phyloP scores from a whole-genome alignment of 2,329 filamentous ascomycete genomes.

The Curvularia eragrostidis region DNA sequence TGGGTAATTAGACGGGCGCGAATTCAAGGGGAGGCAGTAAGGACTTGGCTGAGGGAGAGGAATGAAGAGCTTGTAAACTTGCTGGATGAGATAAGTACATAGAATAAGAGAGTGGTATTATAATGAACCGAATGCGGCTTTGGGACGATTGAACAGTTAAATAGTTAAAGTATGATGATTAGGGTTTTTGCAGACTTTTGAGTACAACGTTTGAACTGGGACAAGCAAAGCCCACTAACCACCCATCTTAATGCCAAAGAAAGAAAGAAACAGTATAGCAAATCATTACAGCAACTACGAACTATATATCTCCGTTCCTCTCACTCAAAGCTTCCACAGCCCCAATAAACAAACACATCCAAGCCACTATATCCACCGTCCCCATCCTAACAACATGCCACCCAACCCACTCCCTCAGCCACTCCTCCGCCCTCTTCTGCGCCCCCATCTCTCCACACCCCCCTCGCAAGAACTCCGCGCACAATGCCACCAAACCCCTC shows the following conservation, averaged over 20 bases:
- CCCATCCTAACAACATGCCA: conserved; percentile 29
- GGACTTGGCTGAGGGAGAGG: conserved; percentile 33
- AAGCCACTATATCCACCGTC: conserved; percentile 35
- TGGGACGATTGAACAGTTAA: neutral
- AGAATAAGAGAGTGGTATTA: neutral
- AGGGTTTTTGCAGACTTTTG: neutral
- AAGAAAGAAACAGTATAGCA: too few species aligned
- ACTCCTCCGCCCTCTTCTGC: neutral
- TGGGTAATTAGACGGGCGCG: conserved; percentile 37
- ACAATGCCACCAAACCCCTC: neutral
- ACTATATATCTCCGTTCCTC: neutral
- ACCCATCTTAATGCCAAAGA: neutral
- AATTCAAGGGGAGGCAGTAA: conserved; percentile 33
- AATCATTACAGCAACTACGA: neutral
- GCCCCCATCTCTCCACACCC: neutral
- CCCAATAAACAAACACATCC: conserved; percentile 21
- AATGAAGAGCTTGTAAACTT: conserved; percentile 18
- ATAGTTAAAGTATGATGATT: neutral
- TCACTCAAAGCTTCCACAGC: neutral
- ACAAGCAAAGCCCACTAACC: neutral
- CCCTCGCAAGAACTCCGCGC: neutral
- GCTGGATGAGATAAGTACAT: conserved; percentile 6
- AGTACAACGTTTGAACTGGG: neutral
- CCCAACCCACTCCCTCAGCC: conserved; percentile 29
- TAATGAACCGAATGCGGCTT: neutral